These are phyloP conservation scores for Fraxinus excelsior DNA, from an alignment of 257 asterid genomes.

Conservation along the genomic window DNA sequence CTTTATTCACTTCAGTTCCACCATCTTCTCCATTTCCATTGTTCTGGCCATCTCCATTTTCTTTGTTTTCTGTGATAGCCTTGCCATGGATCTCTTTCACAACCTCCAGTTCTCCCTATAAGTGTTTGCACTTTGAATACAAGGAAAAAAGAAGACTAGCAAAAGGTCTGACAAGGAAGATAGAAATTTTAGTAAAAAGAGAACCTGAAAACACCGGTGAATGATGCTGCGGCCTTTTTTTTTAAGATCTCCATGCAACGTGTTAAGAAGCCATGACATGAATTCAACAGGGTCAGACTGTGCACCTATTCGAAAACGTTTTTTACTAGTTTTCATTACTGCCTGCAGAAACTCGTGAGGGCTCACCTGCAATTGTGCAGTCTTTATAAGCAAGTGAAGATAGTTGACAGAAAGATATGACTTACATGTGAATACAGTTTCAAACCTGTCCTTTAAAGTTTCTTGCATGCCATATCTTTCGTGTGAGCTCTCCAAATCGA, in stretches of 20 bases:
- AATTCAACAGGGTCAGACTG: conserved; percentile 99
- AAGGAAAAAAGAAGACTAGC: not conserved
- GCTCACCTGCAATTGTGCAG: conserved; percentile 72
- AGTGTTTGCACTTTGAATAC: conserved; percentile 20
- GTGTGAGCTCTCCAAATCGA: conserved; percentile 94
- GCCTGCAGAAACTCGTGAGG: conserved; percentile 98
- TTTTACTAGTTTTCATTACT: conserved; percentile 91
- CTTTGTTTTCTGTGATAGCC: conserved; percentile 43
- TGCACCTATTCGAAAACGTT: conserved; percentile 78
- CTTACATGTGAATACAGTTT: conserved; percentile 8
- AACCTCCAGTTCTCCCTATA: conserved; percentile 96
- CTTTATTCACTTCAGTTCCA: conserved; percentile 40
- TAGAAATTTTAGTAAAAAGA: not conserved
- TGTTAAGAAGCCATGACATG: conserved; percentile 95
- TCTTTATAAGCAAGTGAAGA: conserved; percentile 25
- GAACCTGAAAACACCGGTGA: conserved; percentile 92
- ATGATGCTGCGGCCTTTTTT: conserved; percentile 78
- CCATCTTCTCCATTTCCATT: conserved; percentile 40
- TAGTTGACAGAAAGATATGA: not conserved
- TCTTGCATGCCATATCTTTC: conserved; percentile 95
- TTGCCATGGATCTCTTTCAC: conserved; percentile 62
- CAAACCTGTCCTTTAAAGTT: conserved; percentile 98
- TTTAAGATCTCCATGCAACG: conserved; percentile 74
- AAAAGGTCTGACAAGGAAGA: conserved; percentile 1
- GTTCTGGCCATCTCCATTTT: conserved; percentile 34